These are phyloP conservation scores for Candida alai DNA, from an alignment of 805 yeast species.

Conservation along the genomic window DNA sequence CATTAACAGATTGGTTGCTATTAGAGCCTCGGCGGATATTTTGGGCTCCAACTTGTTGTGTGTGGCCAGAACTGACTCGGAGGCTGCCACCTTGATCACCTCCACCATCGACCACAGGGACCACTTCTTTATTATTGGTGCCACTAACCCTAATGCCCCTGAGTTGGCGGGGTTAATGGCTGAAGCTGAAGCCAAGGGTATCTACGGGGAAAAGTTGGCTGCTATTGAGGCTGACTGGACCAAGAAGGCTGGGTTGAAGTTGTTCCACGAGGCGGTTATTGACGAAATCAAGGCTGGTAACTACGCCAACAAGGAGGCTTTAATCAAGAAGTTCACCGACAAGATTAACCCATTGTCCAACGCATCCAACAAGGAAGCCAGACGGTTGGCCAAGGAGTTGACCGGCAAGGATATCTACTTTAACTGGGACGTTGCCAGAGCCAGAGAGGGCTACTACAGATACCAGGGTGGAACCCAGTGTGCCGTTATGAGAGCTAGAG, in stretches of 20 bases:
- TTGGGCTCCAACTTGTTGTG: slow-evolving; percentile 80
- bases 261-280: slow-evolving; percentile 87
- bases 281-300: slow-evolving; percentile 68
- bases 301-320: slow-evolving; percentile 55
- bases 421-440: slow-evolving; percentile 94
- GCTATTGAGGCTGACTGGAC: slow-evolving; percentile 80
- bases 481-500: slow-evolving; percentile 95
- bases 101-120: slow-evolving; percentile 93
- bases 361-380: slow-evolving; percentile 76
- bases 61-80: slow-evolving; percentile 96
- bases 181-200: slow-evolving; percentile 75
- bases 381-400: slow-evolving; percentile 66
- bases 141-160: slow-evolving; percentile 78
- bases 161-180: slow-evolving; percentile 75
- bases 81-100: slow-evolving; percentile 93
- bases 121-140: slow-evolving; percentile 86
- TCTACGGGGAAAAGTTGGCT: slow-evolving; percentile 66
- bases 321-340: slow-evolving; percentile 61
- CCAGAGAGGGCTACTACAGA: slow-evolving; percentile 95
- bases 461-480: slow-evolving; percentile 96
- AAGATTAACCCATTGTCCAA: slow-evolving; percentile 73
- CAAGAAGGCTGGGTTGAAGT: slow-evolving; percentile 74
- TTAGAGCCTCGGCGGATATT: slow-evolving; percentile 93
- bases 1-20: slow-evolving; percentile 88
- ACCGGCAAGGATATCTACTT: slow-evolving; percentile 82